Base-by-base conservation (phyloP, 495 filamentous ascomycete genomes). In the Aspergillus biplanus region DNA sequence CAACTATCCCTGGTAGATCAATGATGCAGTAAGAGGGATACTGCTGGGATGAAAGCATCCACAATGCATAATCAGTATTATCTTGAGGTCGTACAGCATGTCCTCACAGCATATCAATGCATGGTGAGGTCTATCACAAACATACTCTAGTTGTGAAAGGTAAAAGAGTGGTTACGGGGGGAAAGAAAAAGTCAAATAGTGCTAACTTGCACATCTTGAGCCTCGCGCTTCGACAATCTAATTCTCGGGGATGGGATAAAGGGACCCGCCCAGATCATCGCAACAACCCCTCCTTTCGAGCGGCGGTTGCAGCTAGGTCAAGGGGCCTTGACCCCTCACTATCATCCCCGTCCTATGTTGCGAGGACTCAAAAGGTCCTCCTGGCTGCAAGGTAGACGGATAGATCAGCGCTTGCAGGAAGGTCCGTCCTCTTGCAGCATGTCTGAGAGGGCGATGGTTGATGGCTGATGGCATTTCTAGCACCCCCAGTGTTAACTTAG, bases 341-440 rank as follows among this genome's bases (percentile, higher is more conserved):
- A 31, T 62, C 55, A 37, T 32, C 34, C 31, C 33, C 12, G 47
- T 61, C 34, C 58, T 39, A 52, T 54, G 35, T 33, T 33, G 15
- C 52, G 47, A 44, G 33, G 56, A 52, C 49, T 48, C 39, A 56
- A 59, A 31, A 59, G 59, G 37, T 55, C 49, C 34, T 34, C 32
- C 34, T 54, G 49, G 47, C 35, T 47, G 62, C 62, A 61, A 61
- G 55, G 46, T 21, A 52, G 53, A 15, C 58, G 62, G 58, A 58
- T 59, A 58, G 42, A 13, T 42, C 56, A 33, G 46, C 35, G n/a
- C 49, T 50, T 65, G 66, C 66, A 62, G 62, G 62, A 52, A 58
- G 62, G 62, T 33, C 62, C 62, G 62, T 68, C 60, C 66, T 53
- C 66, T 44, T 65, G 59, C 62, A 68, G 59, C 21, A 31, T 37